These are phyloP conservation scores for Colletotrichum horii DNA, from an alignment of 2,329 filamentous ascomycete genomes.

Conservation along the genomic window DNA sequence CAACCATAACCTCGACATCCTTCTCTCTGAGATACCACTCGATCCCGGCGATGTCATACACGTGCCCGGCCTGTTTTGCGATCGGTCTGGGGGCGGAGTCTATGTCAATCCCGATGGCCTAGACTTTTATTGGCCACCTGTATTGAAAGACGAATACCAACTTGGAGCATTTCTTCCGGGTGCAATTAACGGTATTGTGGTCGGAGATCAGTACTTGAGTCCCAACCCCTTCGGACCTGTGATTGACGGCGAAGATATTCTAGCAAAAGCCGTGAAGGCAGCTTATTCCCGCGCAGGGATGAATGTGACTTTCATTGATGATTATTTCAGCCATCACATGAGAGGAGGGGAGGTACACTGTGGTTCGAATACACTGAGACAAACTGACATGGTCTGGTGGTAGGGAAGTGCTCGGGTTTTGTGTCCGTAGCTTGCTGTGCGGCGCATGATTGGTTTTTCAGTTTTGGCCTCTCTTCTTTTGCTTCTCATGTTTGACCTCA, in stretches of 20 bases:
- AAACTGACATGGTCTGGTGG: background rate
- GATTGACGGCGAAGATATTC: background rate
- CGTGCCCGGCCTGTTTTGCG: background rate
- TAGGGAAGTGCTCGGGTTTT: background rate
- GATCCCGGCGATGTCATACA: background rate
- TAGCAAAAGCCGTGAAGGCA: background rate
- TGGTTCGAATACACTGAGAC: background rate
- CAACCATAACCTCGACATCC: background rate
- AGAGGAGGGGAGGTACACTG: background rate
- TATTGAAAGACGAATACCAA: background rate
- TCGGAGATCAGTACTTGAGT: background rate
- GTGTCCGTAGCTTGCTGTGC: background rate
- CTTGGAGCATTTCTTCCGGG: background rate
- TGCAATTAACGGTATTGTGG: background rate
- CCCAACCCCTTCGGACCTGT: background rate
- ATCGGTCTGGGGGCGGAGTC: background rate
- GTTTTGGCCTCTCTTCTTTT: background rate
- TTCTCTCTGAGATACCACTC: background rate
- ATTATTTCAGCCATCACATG: background rate
- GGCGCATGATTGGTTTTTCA: background rate
- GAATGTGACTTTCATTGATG: background rate
- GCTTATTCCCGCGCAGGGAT: background rate
- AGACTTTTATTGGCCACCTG: background rate
- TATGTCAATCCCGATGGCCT: background rate
- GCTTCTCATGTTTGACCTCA: too few species aligned